Evolutionary conservation across 2,329 filamentous ascomycete species (phyloP).

Genomic region (Colletotrichum gloeosporioides): DNA sequence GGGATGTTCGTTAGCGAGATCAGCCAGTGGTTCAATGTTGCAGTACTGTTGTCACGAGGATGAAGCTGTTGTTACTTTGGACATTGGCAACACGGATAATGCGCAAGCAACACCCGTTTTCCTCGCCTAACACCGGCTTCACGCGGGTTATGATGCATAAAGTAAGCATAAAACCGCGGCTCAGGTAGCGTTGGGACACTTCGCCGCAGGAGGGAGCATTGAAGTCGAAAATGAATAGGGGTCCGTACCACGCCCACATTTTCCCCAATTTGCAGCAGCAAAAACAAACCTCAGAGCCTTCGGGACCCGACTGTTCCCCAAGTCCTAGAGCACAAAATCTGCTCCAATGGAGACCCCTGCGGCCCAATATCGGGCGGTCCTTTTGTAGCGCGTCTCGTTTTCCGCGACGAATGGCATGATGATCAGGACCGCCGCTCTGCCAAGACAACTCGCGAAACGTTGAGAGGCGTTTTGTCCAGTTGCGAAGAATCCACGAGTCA

Average conservation of each 20-base stretch:
- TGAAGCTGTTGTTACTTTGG: not conserved
- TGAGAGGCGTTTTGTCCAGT: not conserved
- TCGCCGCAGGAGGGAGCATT: not conserved
- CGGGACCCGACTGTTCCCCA: not conserved
- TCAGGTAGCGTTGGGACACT: not conserved
- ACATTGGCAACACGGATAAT: not conserved
- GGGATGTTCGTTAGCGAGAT: not conserved
- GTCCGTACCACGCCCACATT: not conserved
- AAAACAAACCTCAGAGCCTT: not conserved
- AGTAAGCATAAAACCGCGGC: not conserved
- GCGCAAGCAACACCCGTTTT: not conserved
- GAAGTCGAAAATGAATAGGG: not conserved
- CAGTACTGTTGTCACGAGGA: not conserved
- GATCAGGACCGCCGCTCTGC: not conserved
- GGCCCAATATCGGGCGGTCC: not conserved
- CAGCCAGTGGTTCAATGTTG: not conserved
- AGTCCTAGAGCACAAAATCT: not conserved
- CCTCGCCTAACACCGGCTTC: not conserved
- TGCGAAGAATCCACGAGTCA: not conserved
- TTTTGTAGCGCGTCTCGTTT: slow-evolving; percentile 13
- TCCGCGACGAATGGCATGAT: slow-evolving; percentile 9
- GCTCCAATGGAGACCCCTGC: not conserved
- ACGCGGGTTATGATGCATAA: not conserved
- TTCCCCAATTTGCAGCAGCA: not conserved
- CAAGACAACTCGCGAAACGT: not conserved